Percentiles rank a stretch among this genome's conserved stretches.
Evolutionary conservation across 2,329 filamentous ascomycete genomes (phyloP).

Genomic region (Aureobasidium sp.): DNA sequence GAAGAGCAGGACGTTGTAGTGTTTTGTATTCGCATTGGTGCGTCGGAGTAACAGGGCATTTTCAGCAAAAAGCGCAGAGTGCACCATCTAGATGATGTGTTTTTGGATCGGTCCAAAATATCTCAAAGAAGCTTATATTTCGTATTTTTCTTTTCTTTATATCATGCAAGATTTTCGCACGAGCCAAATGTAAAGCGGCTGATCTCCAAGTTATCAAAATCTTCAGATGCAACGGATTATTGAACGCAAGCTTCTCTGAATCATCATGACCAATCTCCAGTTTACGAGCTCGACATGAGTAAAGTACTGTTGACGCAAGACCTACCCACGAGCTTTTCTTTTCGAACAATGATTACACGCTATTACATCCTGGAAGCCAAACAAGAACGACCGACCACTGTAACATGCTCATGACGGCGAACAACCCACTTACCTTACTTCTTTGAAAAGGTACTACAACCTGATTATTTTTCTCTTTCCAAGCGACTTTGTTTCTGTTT

Average conservation of each 20-base stretch:
- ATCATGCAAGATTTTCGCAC: neutral
- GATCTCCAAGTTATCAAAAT: neutral
- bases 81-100: conserved; percentile 3
- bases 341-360: no score
- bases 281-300: neutral
- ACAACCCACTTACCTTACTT: no score
- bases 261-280: neutral
- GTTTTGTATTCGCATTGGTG: neutral
- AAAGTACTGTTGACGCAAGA: neutral
- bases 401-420: neutral
- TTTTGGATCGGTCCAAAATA: neutral
- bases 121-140: conserved; percentile 3
- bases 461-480: no score
- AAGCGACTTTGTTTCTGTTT: no score
- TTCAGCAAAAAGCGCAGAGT: neutral
- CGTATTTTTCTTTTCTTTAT: neutral
- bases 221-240: neutral
- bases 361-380: neutral
- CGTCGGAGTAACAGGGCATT: conserved; percentile 8
- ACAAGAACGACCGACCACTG: neutral
- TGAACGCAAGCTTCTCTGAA: neutral
- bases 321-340: neutral
- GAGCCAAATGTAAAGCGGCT: neutral
- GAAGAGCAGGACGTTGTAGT: neutral
- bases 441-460: no score